A percentile compares a stretch with the other conserved stretches of the same genome.
Conservation (phyloP, 2,329 filamentous ascomycete species). For the Exserohilum turcica region DNA sequence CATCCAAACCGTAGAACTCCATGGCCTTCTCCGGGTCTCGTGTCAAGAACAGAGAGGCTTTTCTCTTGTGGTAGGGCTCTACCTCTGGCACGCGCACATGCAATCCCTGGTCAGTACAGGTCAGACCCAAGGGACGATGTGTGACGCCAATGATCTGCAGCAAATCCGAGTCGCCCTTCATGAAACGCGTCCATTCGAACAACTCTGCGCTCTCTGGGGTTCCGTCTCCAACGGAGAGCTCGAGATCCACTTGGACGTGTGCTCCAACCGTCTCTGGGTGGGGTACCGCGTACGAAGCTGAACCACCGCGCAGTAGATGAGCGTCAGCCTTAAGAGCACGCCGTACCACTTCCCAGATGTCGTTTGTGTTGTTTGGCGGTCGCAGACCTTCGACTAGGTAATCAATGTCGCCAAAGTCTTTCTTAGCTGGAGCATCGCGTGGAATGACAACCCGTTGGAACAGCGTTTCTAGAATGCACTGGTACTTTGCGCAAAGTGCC, state of each 20-base stretch:
- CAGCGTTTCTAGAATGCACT: constrained; percentile 55
- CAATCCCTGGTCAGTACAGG: constrained; percentile 66
- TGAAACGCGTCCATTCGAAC: constrained; percentile 69
- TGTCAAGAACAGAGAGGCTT: constrained; percentile 65
- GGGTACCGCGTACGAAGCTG: constrained; percentile 59
- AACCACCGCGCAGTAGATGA: constrained; percentile 26
- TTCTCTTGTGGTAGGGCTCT: constrained; percentile 62
- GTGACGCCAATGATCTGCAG: constrained; percentile 69
- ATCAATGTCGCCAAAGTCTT: constrained; percentile 74
- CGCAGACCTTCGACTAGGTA: constrained; percentile 58
- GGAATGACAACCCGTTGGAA: constrained; percentile 64
- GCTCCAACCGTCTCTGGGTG: constrained; percentile 27
- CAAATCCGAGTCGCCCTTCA: constrained; percentile 72
- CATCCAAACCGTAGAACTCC: constrained; percentile 66
- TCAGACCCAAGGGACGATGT: constrained; percentile 69
- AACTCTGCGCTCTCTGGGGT: constrained; percentile 34
- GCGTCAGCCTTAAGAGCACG: constrained; percentile 54
- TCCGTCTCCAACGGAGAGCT: constrained; percentile 53
- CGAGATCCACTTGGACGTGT: constrained; percentile 73
- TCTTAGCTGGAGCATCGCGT: constrained; percentile 71
- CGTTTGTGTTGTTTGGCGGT: constrained; percentile 9
- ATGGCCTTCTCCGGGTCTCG: constrained; percentile 62
- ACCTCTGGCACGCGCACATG: constrained; percentile 71
- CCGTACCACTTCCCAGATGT: constrained; percentile 43
- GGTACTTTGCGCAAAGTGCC: constrained; percentile 55